Conservation (phyloP, 2,329 filamentous ascomycete genomes). For the Diaporthe citrichinensis region DNA sequence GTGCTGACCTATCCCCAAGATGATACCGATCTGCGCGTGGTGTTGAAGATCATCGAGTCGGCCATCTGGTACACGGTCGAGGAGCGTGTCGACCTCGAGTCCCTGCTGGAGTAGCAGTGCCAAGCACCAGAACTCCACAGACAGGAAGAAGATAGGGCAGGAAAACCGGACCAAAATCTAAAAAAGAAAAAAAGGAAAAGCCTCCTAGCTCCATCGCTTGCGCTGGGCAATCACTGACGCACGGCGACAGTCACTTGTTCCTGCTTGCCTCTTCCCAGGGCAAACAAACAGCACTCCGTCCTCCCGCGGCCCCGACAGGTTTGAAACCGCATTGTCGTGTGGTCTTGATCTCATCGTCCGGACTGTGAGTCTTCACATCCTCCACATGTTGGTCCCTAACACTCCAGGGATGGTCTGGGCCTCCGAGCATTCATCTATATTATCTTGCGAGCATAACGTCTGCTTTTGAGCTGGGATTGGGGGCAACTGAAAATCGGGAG, state of each 20-base stretch:
- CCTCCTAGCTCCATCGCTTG: slow-evolving; percentile 16
- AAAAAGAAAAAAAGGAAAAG: neutral
- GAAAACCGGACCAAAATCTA: neutral
- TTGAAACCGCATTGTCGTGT: neutral
- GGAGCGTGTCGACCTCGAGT: slow-evolving; percentile 41
- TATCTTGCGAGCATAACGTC: neutral
- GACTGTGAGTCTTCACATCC: slow-evolving; percentile 40
- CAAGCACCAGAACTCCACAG: neutral
- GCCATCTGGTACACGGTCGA: slow-evolving; percentile 76
- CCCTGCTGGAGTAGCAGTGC: slow-evolving; percentile 29
- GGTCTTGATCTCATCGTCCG: slow-evolving; percentile 25
- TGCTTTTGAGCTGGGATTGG: neutral
- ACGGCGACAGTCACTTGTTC: slow-evolving; percentile 26
- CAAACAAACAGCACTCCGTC: neutral
- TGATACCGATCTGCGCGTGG: slow-evolving; percentile 75
- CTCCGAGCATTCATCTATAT: neutral
- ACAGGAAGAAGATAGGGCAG: neutral
- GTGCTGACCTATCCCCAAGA: slow-evolving; percentile 52
- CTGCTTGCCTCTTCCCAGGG: neutral
- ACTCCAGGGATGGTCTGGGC: slow-evolving; percentile 27
- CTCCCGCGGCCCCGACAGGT: slow-evolving; percentile 15
- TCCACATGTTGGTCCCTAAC: slow-evolving; percentile 37
- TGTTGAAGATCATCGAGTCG: slow-evolving; percentile 79
- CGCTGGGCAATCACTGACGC: slow-evolving; percentile 37
- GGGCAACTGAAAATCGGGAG: neutral